phyloP scores from a whole-genome alignment of 371 early-diverging fungal species.

The Rhizopus arrhizus region DNA sequence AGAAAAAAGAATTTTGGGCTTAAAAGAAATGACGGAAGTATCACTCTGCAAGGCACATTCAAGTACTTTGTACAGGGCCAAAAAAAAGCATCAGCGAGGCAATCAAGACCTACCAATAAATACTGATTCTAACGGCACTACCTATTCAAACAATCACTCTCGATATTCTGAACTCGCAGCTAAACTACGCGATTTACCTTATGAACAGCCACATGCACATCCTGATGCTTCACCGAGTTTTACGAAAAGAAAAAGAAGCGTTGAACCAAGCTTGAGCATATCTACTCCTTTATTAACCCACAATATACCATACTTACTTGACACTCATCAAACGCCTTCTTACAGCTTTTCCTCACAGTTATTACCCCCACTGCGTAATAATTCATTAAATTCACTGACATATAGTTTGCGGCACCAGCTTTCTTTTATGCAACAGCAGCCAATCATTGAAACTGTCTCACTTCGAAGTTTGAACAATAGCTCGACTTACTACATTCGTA shows the following conservation, averaged over 20 bases:
- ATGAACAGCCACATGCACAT: conserved; percentile 31
- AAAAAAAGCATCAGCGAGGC: conserved; percentile 31
- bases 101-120: conserved; percentile 22
- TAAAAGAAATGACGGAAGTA: conserved; percentile 29
- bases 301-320: conserved; percentile 17
- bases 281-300: conserved; percentile 38
- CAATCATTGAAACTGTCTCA: conserved; percentile 48
- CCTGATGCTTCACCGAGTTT: background rate
- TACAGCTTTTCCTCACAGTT: conserved; percentile 14
- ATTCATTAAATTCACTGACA: conserved; percentile 14
- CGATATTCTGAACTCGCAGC: conserved; percentile 32
- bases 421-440: conserved; percentile 5
- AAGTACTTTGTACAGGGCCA: conserved; percentile 41
- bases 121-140: conserved; percentile 27
- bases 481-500: conserved; percentile 43
- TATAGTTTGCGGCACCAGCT: conserved; percentile 1
- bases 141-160: conserved; percentile 10
- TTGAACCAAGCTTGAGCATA: conserved; percentile 33
- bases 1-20: conserved; percentile 15
- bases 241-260: conserved; percentile 35
- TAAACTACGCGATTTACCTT: conserved; percentile 40
- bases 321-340: conserved; percentile 19
- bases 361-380: conserved; percentile 23
- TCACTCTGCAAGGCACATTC: conserved; percentile 44
- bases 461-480: conserved; percentile 27